Evolutionary conservation across 495 filamentous ascomycete genomes (phyloP), one percentile per base, ranked within the genome.

Genomic region (Jackrogersella minutella): DNA sequence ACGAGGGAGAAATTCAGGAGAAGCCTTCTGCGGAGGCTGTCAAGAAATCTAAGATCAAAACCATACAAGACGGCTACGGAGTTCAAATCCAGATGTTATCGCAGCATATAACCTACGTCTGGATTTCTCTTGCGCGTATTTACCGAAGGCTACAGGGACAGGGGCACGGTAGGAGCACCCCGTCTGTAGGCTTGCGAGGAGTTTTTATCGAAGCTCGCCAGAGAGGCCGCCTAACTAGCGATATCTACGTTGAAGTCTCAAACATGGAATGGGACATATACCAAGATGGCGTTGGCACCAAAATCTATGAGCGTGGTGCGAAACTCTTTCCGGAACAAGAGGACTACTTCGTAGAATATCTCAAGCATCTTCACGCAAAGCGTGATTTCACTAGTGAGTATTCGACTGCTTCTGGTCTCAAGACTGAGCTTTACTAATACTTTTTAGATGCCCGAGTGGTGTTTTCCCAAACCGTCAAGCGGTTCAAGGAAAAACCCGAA

Each of bases 141-240:
- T 95, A 97, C 87, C 90, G 96, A 43, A 92, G 95, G 41, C 85
- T 99, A 28, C 93, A 97, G 74, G 95, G 95, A 50, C 96, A 97
- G 72, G 93, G 93, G 39, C 71, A 73, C 10, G 66, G 71, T 7
- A 88, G 87, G 66, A 85, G 86, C 26, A 84, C 85, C 26, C 82
- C 86, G 28, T 68, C 90, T 28, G 87, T 90, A 21, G 95, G 95
- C 6, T 88, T 91, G 59, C 87, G 95, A 22, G 88, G 91, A 66
- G 85, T 95, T 13, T 97, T 99, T 73, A 84, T 86, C 7, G 93
- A 98, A 76, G 92, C 95, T 50, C 85, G 95, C 13, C 89, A 88
- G 62, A 85, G 87, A 60, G 95, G 95, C 21, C 89, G 91, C 24
- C 86, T 99, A 30, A 96, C 90, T 14, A 93, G 91, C 64, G 95